These are phyloP conservation scores for Aspergillus eucalypticola DNA, from an alignment of 2,329 filamentous ascomycete genomes.

Conservation along the genomic window DNA sequence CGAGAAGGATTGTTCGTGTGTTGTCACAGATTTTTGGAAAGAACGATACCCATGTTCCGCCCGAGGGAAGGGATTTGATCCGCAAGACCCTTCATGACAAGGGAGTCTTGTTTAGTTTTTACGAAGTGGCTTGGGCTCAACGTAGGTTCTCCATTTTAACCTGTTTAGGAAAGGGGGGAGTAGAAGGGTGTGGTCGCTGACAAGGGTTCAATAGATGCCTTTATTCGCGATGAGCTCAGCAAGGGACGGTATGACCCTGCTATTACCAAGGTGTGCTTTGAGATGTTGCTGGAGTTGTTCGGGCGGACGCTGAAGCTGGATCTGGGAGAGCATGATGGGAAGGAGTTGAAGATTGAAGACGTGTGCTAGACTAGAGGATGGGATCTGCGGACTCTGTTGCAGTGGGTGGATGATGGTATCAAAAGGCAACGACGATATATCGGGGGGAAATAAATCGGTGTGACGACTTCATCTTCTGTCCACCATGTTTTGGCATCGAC, in stretches of 20 bases:
- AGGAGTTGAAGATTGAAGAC: slow-evolving; percentile 66
- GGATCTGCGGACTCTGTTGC: not conserved
- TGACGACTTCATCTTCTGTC: not conserved
- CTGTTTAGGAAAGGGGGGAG: not conserved
- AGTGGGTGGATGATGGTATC: not conserved
- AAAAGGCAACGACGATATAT: not conserved
- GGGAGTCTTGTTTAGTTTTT: slow-evolving; percentile 74
- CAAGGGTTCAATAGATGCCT: slow-evolving; percentile 61
- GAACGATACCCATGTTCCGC: slow-evolving; percentile 85
- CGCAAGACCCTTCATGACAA: slow-evolving; percentile 76
- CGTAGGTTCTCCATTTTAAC: slow-evolving; percentile 51
- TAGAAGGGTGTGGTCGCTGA: not conserved
- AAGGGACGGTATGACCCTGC: slow-evolving; percentile 94
- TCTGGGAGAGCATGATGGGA: slow-evolving; percentile 67
- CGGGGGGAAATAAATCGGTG: not conserved
- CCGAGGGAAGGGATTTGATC: slow-evolving; percentile 79
- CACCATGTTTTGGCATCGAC: not conserved
- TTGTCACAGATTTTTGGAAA: slow-evolving; percentile 73
- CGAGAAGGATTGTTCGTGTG: slow-evolving; percentile 57
- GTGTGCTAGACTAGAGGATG: slow-evolving; percentile 57
- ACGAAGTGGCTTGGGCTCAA: slow-evolving; percentile 90
- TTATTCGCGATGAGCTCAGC: slow-evolving; percentile 87
- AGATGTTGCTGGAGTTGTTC: slow-evolving; percentile 86
- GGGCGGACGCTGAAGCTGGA: slow-evolving; percentile 75
- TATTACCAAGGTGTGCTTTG: slow-evolving; percentile 83